These are phyloP conservation scores for Phytophthora cactorum DNA, from an alignment of 352 stramenopile species.

Conservation along the genomic window DNA sequence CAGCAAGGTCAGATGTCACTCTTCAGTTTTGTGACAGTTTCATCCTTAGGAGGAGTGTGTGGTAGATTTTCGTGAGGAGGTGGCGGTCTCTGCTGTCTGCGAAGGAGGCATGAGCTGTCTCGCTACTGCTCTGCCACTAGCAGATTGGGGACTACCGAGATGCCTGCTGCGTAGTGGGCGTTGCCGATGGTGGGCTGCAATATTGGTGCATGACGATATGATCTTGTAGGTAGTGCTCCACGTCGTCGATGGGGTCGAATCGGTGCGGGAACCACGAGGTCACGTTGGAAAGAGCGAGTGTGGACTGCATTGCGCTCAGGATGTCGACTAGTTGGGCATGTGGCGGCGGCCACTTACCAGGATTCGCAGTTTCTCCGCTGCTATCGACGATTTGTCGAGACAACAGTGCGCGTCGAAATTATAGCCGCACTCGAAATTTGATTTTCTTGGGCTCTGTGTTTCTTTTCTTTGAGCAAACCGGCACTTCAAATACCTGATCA, in stretches of 20 bases:
- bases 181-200: slow-evolving; percentile 43
- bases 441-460: no score
- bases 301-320: slow-evolving; percentile 31
- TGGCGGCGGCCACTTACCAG: slow-evolving; percentile 42
- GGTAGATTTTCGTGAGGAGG: slow-evolving; percentile 60
- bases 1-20: no score
- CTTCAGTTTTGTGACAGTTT: no score
- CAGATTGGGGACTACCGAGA: slow-evolving; percentile 12
- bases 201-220: slow-evolving; percentile 63
- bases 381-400: slow-evolving; percentile 41
- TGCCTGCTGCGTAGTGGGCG: slow-evolving; percentile 30
- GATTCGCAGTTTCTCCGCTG: slow-evolving; percentile 38
- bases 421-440: no score
- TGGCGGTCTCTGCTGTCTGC: slow-evolving; percentile 51
- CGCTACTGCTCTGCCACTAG: slow-evolving; percentile 14
- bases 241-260: slow-evolving; percentile 61
- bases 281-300: slow-evolving; percentile 36
- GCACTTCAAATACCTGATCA: no score
- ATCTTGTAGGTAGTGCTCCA: slow-evolving; percentile 65
- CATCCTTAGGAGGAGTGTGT: neutral
- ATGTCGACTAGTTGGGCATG: slow-evolving; percentile 42
- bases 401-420: no score
- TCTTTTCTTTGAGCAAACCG: no score
- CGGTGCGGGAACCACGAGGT: slow-evolving; percentile 56
- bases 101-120: slow-evolving; percentile 43